phyloP scores from a whole-genome alignment of 2,329 filamentous ascomycete species.

The Rutstroemia sp. region DNA sequence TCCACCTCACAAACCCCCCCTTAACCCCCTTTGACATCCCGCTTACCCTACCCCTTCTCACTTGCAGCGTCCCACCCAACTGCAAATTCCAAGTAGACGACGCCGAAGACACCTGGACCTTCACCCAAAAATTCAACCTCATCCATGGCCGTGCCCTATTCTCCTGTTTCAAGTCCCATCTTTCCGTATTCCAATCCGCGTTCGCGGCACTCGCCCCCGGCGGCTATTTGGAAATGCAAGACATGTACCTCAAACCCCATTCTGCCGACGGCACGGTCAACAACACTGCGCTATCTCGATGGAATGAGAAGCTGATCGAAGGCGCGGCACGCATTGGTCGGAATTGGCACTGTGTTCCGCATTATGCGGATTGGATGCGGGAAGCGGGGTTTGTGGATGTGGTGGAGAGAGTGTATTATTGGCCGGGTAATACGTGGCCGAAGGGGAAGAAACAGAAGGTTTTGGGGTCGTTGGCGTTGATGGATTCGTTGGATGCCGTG shows the following conservation, averaged over 20 bases:
- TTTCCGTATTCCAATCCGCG: conserved; percentile 2
- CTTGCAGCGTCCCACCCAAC: conserved; percentile 1
- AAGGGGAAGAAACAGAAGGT: conserved; percentile 25
- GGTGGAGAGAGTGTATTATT: conserved; percentile 43
- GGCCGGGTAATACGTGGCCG: conserved; percentile 47
- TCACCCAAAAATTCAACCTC: conserved; percentile 39
- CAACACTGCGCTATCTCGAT: conserved; percentile 16
- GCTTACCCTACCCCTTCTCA: not conserved
- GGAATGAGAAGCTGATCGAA: conserved; percentile 5
- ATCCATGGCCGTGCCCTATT: conserved; percentile 32
- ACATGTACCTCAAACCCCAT: conserved; percentile 6
- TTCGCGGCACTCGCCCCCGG: conserved; percentile 10
- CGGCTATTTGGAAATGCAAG: conserved; percentile 13
- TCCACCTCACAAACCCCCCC: too few relatives aligned
- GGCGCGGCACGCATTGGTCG: conserved; percentile 1
- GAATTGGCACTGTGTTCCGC: not conserved
- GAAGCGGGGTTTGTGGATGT: conserved; percentile 48
- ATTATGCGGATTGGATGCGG: conserved; percentile 13
- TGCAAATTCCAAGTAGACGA: conserved; percentile 41
- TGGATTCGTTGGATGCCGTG: too few relatives aligned
- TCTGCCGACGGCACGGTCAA: conserved; percentile 14
- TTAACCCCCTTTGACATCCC: too few relatives aligned
- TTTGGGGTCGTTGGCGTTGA: not conserved
- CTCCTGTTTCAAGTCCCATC: conserved; percentile 11
- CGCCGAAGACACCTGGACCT: conserved; percentile 40